Percentiles rank a stretch among this genome's conserved stretches.
phyloP scores from a whole-genome alignment of 192 early-diverging fungal species.

The Coemansia sp. region DNA sequence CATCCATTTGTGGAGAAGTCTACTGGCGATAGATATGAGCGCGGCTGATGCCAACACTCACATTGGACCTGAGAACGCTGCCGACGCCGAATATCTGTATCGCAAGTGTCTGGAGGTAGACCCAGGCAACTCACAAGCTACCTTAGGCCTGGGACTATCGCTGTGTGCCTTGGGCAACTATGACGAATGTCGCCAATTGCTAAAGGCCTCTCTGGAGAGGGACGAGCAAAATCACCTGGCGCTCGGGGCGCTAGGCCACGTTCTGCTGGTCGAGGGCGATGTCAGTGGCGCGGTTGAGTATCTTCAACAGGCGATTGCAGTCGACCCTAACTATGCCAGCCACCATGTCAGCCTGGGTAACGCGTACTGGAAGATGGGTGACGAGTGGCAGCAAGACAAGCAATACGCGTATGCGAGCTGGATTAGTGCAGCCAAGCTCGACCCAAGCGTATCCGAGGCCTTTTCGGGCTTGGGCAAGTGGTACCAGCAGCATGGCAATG shows the following conservation, averaged over 20 bases:
- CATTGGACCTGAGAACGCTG: conserved; percentile 57
- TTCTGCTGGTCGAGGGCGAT: conserved; percentile 56
- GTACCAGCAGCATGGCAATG: conserved; percentile 67
- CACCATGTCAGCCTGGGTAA: conserved; percentile 68
- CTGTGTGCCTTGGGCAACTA: conserved; percentile 53
- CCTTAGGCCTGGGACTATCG: conserved; percentile 55
- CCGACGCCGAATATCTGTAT: conserved; percentile 59
- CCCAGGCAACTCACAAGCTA: conserved; percentile 48
- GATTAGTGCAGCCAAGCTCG: conserved; percentile 68
- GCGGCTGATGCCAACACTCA: conserved; percentile 62
- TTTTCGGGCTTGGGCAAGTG: conserved; percentile 85
- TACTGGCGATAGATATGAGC: conserved; percentile 56
- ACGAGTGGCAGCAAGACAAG: conserved; percentile 59
- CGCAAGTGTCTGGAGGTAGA: conserved; percentile 53
- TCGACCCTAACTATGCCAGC: conserved; percentile 50
- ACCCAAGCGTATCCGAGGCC: conserved; percentile 59
- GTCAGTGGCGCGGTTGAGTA: conserved; percentile 56
- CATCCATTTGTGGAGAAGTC: conserved; percentile 33
- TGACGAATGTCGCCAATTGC: conserved; percentile 59
- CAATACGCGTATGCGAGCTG: conserved; percentile 66
- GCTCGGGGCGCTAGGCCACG: conserved; percentile 71
- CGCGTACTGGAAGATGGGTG: conserved; percentile 76
- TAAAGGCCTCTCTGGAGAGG: conserved; percentile 55
- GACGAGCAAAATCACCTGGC: conserved; percentile 47
- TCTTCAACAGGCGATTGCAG: conserved; percentile 57